Conservation (phyloP, 352 stramenopile genomes). For the Globisporangium alternatum region DNA sequence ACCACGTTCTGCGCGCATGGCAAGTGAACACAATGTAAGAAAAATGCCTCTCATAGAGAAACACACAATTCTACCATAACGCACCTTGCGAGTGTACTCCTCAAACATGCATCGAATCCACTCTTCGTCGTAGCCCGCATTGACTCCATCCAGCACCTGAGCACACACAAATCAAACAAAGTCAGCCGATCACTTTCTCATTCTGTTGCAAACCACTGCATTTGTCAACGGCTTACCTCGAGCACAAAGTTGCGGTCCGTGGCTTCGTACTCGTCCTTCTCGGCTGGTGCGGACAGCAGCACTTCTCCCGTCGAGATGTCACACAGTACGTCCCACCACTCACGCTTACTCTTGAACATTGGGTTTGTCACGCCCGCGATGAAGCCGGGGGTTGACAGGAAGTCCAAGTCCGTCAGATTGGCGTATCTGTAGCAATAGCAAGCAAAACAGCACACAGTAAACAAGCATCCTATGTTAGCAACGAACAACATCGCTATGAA, state of each 20-base stretch:
- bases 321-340: slow-evolving; percentile 91
- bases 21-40: background rate
- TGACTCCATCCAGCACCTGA: slow-evolving; percentile 78
- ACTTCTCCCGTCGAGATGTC: slow-evolving; percentile 85
- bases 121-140: slow-evolving; percentile 78
- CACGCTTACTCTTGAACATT: slow-evolving; percentile 90
- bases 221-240: slow-evolving; percentile 32
- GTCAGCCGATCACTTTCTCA: background rate
- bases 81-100: slow-evolving; percentile 80
- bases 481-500: background rate
- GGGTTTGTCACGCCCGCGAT: slow-evolving; percentile 91
- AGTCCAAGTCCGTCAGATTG: slow-evolving; percentile 87
- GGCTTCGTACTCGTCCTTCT: slow-evolving; percentile 76
- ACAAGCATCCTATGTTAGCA: background rate
- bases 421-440: slow-evolving; percentile 49
- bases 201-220: background rate
- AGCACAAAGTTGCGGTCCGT: slow-evolving; percentile 70
- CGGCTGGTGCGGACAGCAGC: slow-evolving; percentile 44
- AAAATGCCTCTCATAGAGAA: background rate
- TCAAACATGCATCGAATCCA: slow-evolving; percentile 88
- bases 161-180: background rate
- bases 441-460: background rate
- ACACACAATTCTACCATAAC: background rate
- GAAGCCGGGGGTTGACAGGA: slow-evolving; percentile 79
- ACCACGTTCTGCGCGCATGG: slow-evolving; percentile 52